Evolutionary conservation across 1,284 basidiomycete species (phyloP), one percentile per base, ranked within the genome.

Genomic region (Fomes fomentarius): DNA sequence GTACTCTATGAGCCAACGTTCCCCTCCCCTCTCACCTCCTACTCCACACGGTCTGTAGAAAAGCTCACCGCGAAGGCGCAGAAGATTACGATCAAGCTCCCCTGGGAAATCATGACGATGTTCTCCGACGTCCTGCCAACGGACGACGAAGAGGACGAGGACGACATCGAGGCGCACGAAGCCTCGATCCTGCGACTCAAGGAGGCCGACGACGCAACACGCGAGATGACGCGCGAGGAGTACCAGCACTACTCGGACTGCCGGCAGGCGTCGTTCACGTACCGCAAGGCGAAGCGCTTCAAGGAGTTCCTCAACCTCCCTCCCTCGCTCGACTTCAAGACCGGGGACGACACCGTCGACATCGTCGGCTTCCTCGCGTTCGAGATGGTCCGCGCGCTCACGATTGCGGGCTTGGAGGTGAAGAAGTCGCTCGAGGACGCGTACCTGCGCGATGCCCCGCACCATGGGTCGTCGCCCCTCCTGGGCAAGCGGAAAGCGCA

Each of bases 221-320:
- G 93, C 47, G 84, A 93, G 71, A 98, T 98, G 96, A 97, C 94
- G 0, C 81, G 93, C 60, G 95, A 98, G 68, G 94, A 98, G 66
- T 98, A 98, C 69, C 92, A 96, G 58, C 94, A 97, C 68, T 99
- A 98, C 69, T 95, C 95, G 2, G 95, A 98, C 67, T 98, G 96
- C 75, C 84, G 96, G 49, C 95, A 98, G 72, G 96, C 96, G 0
- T 94, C 93, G 10, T 99, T 98, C 72, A 97, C 96, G 0, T 98
- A 96, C 71, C 87, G 94, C 45, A 97, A 97, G 84, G 94, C 87
- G 10, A 97, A 97, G 70, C 91, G 94, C 1, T 99, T 98, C 74
- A 84, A 94, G 37, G 96, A 98, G 64, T 98, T 97, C 68, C 83
- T 99, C 62, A 94, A 95, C 69, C 84, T 97, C n/a, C 87, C 91